phyloP scores from a whole-genome alignment of 768 basidiomycete genomes.

The Hygrophorus pudorinus region DNA sequence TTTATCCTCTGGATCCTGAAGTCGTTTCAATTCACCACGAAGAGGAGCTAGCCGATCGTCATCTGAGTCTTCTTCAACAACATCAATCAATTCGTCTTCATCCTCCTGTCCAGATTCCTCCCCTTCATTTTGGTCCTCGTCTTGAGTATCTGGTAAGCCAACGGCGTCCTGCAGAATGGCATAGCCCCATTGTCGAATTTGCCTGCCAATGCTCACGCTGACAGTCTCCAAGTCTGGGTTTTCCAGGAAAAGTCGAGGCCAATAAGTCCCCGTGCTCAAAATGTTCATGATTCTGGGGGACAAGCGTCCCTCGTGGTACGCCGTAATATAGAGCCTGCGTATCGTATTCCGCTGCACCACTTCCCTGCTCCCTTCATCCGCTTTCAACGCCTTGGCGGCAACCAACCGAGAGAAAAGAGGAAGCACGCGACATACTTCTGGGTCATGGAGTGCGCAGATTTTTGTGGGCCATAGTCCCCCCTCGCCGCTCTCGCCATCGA shows the following conservation, averaged over 20 bases:
- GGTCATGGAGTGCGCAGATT: slow-evolving; percentile 53
- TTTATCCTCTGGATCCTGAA: slow-evolving; percentile 33
- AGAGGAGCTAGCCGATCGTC: slow-evolving; percentile 59
- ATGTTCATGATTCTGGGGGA: slow-evolving; percentile 49
- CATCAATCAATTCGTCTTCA: slow-evolving; percentile 56
- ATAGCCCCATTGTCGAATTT: slow-evolving; percentile 57
- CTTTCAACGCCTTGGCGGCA: slow-evolving; percentile 17
- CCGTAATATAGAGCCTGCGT: slow-evolving; percentile 44
- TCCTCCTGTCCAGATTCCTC: slow-evolving; percentile 35
- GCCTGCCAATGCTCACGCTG: slow-evolving; percentile 48
- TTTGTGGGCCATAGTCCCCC: slow-evolving; percentile 43
- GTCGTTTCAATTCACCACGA: slow-evolving; percentile 53
- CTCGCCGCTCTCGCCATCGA: slow-evolving; percentile 30
- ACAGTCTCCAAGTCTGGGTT: slow-evolving; percentile 67
- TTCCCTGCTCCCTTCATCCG: slow-evolving; percentile 17
- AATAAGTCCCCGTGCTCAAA: slow-evolving; percentile 53
- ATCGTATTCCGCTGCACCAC: slow-evolving; percentile 24
- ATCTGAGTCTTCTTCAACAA: slow-evolving; percentile 47
- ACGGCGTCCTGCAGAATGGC: slow-evolving; percentile 58
- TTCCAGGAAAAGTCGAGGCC: slow-evolving; percentile 69
- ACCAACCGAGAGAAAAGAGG: slow-evolving; percentile 41
- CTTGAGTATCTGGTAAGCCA: slow-evolving; percentile 38
- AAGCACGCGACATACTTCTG: slow-evolving; percentile 45
- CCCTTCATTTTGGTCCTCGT: slow-evolving; percentile 15
- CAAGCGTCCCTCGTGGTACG: slow-evolving; percentile 52